These are phyloP conservation scores for Eucalyptus tenuipes DNA, from an alignment of 345 rosid species.

Conservation along the genomic window DNA sequence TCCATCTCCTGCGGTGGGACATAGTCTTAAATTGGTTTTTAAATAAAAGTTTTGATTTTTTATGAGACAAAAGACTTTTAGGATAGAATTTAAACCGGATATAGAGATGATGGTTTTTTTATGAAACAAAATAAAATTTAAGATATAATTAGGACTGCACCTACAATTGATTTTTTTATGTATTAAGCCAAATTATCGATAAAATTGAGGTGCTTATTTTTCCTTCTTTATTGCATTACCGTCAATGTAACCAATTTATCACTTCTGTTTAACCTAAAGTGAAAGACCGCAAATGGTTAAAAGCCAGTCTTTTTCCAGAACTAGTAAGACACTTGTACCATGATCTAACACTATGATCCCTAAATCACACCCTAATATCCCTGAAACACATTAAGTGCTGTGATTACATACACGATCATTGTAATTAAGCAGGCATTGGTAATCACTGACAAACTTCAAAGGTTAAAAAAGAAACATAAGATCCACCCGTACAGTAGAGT, in stretches of 20 bases:
- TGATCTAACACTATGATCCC: not conserved
- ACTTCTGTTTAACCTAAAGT: not conserved
- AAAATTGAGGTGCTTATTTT: not conserved
- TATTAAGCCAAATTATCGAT: not conserved
- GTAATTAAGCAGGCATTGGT: not conserved
- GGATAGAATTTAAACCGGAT: too few species aligned
- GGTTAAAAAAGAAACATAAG: not conserved
- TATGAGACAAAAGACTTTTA: too few species aligned
- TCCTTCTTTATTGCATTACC: not conserved
- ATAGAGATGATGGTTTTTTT: too few species aligned
- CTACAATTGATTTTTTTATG: too few species aligned
- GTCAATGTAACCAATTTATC: not conserved
- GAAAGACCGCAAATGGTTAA: not conserved
- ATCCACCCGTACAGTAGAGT: not conserved
- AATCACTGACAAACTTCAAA: not conserved
- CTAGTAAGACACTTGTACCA: not conserved
- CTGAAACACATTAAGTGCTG: not conserved
- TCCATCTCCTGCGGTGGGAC: too few species aligned
- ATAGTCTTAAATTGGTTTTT: too few species aligned
- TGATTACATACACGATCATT: not conserved
- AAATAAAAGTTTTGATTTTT: too few species aligned
- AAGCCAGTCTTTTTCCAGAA: not conserved
- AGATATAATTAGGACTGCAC: too few species aligned
- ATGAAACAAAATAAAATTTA: too few species aligned
- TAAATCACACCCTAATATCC: not conserved